Conservation (phyloP, 164 flowering plant genomes). For the Vitis rupestris region DNA sequence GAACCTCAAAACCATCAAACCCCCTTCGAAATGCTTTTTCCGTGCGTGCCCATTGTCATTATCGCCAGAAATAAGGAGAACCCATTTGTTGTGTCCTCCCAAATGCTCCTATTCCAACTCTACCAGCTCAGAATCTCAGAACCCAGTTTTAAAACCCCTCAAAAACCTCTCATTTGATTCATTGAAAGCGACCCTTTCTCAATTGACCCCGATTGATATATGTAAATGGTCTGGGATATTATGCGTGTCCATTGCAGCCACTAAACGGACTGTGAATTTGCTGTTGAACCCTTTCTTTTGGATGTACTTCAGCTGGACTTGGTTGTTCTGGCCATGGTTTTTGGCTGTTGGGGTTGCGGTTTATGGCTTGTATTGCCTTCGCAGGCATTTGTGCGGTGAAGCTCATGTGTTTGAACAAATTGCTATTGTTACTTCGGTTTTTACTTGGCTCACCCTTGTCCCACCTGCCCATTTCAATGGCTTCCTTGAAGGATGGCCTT, state of each 20-base stretch:
- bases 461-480: constrained; percentile 87
- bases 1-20: constrained; percentile 13
- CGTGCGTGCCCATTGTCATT: neutral
- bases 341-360: constrained; percentile 52
- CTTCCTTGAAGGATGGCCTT: constrained; percentile 88
- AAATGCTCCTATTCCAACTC: constrained; percentile 33
- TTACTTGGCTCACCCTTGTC: constrained; percentile 87
- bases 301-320: constrained; percentile 94
- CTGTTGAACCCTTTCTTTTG: constrained; percentile 69
- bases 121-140: constrained; percentile 23
- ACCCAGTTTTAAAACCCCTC: constrained; percentile 27
- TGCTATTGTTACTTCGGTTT: constrained; percentile 57
- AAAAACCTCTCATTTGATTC: constrained; percentile 38
- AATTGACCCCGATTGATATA: constrained; percentile 52
- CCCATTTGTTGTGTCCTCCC: constrained; percentile 18
- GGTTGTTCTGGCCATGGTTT: constrained; percentile 94
- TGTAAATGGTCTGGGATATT: constrained; percentile 60
- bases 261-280: constrained; percentile 50
- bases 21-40: neutral
- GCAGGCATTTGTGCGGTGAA: constrained; percentile 47
- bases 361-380: constrained; percentile 57
- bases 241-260: constrained; percentile 46
- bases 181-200: constrained; percentile 29
- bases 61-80: constrained; percentile 5
- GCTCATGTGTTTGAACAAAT: constrained; percentile 66